These are phyloP conservation scores for Lentithecium fluviatile DNA, from an alignment of 495 filamentous ascomycete genomes.

Conservation along the genomic window DNA sequence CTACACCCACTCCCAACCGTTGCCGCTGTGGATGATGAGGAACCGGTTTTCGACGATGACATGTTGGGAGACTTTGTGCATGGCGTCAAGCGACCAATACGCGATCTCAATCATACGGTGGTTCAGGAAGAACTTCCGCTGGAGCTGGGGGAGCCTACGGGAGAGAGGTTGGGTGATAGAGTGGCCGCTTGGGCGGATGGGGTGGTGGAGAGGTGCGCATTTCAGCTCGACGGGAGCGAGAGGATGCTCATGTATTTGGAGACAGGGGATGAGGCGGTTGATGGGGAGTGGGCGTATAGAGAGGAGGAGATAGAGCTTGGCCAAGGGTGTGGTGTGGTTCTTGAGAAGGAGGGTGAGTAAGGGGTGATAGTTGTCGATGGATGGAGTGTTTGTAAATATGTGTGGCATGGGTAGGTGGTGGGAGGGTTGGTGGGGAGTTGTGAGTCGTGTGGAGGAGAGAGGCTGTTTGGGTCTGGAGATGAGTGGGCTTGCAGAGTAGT, in stretches of 20 bases:
- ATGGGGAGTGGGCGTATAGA: conserved; percentile 1
- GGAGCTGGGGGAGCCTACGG: too few relatives aligned
- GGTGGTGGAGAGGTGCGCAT: not conserved
- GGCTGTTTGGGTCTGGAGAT: too few relatives aligned
- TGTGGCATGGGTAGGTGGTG: too few relatives aligned
- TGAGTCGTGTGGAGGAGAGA: too few relatives aligned
- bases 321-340: too few relatives aligned
- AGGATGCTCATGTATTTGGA: not conserved
- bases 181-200: not conserved
- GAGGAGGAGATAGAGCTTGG: not conserved
- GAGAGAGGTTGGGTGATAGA: not conserved
- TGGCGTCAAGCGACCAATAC: not conserved
- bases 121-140: not conserved
- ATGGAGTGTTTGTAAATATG: too few relatives aligned
- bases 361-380: too few relatives aligned
- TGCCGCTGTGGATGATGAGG: not conserved
- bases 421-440: too few relatives aligned
- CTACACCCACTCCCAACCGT: not conserved
- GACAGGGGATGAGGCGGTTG: too few relatives aligned
- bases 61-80: not conserved
- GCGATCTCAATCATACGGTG: not conserved
- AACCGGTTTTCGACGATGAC: not conserved
- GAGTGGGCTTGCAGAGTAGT: too few relatives aligned
- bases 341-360: too few relatives aligned
- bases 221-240: not conserved